Evolutionary conservation across 495 filamentous ascomycete genomes (phyloP), one percentile per base, ranked within the genome.

Genomic region (Parachaetomium inaequale): DNA sequence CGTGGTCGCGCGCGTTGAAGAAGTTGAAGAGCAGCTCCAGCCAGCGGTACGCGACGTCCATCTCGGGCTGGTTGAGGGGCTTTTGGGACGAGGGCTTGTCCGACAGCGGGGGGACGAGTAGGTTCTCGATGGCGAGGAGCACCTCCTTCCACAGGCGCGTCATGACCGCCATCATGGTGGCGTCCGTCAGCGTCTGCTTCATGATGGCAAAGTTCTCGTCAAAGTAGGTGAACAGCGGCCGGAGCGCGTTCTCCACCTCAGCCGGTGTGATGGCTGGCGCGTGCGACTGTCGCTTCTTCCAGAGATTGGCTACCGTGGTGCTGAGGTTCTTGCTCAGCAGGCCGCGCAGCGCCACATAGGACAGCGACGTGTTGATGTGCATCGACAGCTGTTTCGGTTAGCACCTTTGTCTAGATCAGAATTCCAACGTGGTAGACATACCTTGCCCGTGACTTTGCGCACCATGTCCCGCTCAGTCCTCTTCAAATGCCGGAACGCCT

Each of bases 181-280:
- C 85, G 36, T 88, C 87, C 2, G 95, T 98, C 31, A 99, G 81
- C 1, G 93, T 96, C 73, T 92, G 85, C 75, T 97, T 96, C 91
- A 99, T 94, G 70, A 96, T 97, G 40, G 92, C 93, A 69, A 99
- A 99, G 69, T 99, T 99, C 72, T 97, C 95, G 70, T 98, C 91
- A 70, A 99, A 98, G 72, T 99, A 99, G 58, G 86, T 85, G 66
- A 97, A 95, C n/a, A 99, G 82, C 3, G 93, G 91, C 61, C 87
- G 87, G 11, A 99, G 76, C 4, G 91, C 92, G 63, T 87, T 87
- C 64, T 88, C 87, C 43, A 96, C 81, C 43, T 98, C 92, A 0
- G 79, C 80, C 31, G 85, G 79, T 0, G 89, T 88, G 7, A 91
- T 76, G 1, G 81, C 80, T 28, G 85, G 81, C 17, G 75, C 66